phyloP scores from a whole-genome alignment of 2,329 filamentous ascomycete species.

The Monilinia aucupariae region DNA sequence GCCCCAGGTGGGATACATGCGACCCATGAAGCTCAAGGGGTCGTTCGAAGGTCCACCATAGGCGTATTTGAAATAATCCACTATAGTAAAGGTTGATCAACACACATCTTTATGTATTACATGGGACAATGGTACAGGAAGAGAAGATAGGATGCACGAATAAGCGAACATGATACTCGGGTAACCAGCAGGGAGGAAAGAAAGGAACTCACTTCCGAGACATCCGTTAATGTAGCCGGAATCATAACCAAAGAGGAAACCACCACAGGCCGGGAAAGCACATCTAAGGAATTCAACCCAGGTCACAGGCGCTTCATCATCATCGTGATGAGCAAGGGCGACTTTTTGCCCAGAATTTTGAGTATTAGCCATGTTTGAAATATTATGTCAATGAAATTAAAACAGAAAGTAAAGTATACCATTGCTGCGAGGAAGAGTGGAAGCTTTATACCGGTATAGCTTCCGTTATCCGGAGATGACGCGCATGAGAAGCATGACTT shows the following conservation, averaged over 20 bases:
- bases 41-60: conserved; percentile 2
- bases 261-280: conserved; percentile 64
- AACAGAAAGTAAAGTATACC: neutral
- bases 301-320: conserved; percentile 62
- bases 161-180: neutral
- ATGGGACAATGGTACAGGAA: neutral
- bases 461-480: neutral
- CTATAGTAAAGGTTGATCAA: neutral
- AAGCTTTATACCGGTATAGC: neutral
- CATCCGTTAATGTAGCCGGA: conserved; percentile 70
- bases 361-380: neutral
- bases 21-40: conserved; percentile 19
- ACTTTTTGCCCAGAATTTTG: conserved; percentile 25
- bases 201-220: conserved; percentile 44
- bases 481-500: neutral
- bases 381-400: neutral
- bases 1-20: conserved; percentile 51
- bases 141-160: neutral
- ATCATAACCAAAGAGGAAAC: conserved; percentile 58
- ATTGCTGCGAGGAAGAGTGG: too few relatives aligned
- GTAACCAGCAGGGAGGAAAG: conserved; percentile 8
- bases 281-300: conserved; percentile 63
- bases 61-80: conserved; percentile 13
- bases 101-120: neutral
- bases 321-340: conserved; percentile 40